A percentile compares a stretch with the other conserved stretches of the same genome.
phyloP scores from a whole-genome alignment of 2,329 filamentous ascomycete species.

The Pseudogymnoascus sp. region DNA sequence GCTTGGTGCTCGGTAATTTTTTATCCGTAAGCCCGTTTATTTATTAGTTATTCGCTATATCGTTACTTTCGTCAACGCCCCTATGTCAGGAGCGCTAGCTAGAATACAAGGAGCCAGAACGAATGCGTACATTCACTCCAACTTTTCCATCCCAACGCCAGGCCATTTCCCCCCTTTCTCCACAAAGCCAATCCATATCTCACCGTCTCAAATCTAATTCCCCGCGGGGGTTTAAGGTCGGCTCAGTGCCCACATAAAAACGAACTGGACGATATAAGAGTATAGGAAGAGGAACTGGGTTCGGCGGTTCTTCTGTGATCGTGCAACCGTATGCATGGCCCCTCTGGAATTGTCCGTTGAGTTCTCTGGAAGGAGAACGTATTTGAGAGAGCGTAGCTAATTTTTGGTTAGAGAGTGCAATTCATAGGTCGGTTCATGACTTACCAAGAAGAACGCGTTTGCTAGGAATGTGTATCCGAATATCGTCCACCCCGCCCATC shows the following conservation, averaged over 20 bases:
- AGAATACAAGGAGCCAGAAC: slow-evolving; percentile 6
- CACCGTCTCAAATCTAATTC: not conserved
- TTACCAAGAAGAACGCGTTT: slow-evolving; percentile 89
- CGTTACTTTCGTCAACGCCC: slow-evolving; percentile 1
- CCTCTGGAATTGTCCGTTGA: slow-evolving; percentile 52
- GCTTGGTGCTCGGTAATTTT: not conserved
- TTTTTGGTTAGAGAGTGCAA: slow-evolving; percentile 8
- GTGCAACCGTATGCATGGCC: slow-evolving; percentile 63
- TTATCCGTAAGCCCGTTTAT: not conserved
- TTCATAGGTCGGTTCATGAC: slow-evolving; percentile 26
- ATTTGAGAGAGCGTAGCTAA: slow-evolving; percentile 88
- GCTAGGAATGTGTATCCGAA: slow-evolving; percentile 90
- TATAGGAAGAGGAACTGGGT: slow-evolving; percentile 93
- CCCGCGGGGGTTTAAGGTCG: slow-evolving; percentile 27
- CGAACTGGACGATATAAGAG: slow-evolving; percentile 85
- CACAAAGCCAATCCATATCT: not conserved
- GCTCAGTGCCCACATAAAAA: slow-evolving; percentile 84
- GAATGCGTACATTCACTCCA: not conserved
- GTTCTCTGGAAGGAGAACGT: slow-evolving; percentile 85
- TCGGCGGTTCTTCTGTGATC: slow-evolving; percentile 76
- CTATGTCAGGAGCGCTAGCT: not conserved
- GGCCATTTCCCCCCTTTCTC: not conserved
- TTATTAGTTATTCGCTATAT: not conserved
- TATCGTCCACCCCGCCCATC: slow-evolving; percentile 80
- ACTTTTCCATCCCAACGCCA: slow-evolving; percentile 10